These are phyloP conservation scores for Eurotiales sp. DNA, from an alignment of 2,329 filamentous ascomycete species.

Conservation along the genomic window DNA sequence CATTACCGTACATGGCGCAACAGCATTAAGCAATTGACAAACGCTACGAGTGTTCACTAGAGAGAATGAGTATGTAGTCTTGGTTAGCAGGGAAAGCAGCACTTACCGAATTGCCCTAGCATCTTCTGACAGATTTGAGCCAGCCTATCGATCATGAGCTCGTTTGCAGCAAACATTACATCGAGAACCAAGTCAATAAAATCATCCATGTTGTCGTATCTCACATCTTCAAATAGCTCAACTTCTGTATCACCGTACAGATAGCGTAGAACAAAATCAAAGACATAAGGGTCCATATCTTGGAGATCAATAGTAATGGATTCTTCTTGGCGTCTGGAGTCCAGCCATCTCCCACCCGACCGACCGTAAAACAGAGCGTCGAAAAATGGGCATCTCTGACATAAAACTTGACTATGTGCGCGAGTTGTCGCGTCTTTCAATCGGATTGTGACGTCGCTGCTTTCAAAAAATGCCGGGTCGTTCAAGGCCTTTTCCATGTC, in stretches of 20 bases:
- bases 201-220: conserved; percentile 69
- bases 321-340: conserved; percentile 56
- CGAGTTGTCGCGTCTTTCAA: conserved; percentile 65
- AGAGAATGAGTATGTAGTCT: conserved; percentile 20
- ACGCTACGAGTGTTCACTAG: conserved; percentile 79
- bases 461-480: conserved; percentile 68
- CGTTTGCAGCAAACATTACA: conserved; percentile 84
- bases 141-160: conserved; percentile 89
- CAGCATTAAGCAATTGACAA: conserved; percentile 76
- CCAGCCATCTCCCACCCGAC: conserved; percentile 79
- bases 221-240: conserved; percentile 75
- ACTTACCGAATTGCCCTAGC: conserved; percentile 70
- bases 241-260: conserved; percentile 79
- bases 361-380: conserved; percentile 85
- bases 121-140: conserved; percentile 84
- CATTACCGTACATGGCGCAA: conserved; percentile 76
- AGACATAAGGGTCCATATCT: conserved; percentile 70
- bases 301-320: conserved; percentile 72
- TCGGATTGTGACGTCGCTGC: conserved; percentile 75
- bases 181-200: conserved; percentile 88
- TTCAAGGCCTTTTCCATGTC: conserved; percentile 69
- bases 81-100: not conserved
- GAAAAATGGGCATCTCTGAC: conserved; percentile 88
- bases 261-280: conserved; percentile 73
- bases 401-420: conserved; percentile 75